A percentile compares a stretch with the other conserved stretches of the same genome.
Evolutionary conservation across 2,329 filamentous ascomycete genomes (phyloP).

Genomic region (Trichoderma sp.): DNA sequence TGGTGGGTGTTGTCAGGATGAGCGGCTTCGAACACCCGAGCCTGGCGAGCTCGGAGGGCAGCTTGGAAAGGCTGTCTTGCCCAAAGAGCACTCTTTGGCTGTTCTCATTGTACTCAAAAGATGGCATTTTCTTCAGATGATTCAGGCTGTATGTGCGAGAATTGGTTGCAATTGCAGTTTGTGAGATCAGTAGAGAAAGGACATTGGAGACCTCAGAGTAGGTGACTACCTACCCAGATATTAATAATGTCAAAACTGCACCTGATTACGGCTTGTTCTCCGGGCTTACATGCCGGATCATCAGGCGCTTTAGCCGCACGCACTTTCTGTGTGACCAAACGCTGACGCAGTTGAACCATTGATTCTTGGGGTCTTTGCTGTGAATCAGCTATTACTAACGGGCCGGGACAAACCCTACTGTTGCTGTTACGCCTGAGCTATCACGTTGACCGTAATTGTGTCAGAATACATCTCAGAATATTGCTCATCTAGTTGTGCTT

Average conservation of each 20-base stretch:
- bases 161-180: background rate
- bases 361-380: background rate
- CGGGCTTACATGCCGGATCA: background rate
- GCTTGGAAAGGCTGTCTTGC: conserved; percentile 54
- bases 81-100: conserved; percentile 54
- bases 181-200: background rate
- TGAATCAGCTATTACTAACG: conserved; percentile 22
- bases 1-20: conserved; percentile 55
- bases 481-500: no score
- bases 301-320: background rate
- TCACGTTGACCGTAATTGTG: no score
- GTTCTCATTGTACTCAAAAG: conserved; percentile 19
- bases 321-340: background rate
- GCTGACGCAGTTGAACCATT: conserved; percentile 2
- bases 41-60: conserved; percentile 48
- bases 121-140: background rate
- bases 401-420: no score
- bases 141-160: background rate
- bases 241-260: background rate
- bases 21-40: conserved; percentile 53
- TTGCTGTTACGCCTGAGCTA: no score
- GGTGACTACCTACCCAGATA: no score
- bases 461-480: no score
- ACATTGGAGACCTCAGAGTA: no score
- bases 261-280: background rate